Evolutionary conservation across 2,329 filamentous ascomycete species (phyloP), one percentile per base, ranked within the genome.

Genomic region (Penicillium freii): DNA sequence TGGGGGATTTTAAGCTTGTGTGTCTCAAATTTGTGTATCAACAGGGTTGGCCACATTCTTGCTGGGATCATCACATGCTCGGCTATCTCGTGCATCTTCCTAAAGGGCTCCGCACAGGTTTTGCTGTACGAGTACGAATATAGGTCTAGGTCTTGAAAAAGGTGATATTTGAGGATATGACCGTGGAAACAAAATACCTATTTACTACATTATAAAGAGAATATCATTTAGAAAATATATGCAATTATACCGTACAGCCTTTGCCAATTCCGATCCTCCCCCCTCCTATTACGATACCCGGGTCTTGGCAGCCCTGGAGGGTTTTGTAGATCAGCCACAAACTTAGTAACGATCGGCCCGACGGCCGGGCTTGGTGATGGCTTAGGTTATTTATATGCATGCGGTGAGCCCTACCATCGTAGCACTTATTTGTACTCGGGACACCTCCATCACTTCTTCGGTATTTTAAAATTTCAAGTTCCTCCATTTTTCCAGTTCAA

Each of bases 51-150:
- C 51, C 54, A 48, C 49, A 59, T 38, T 44, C 42, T 48, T 33
- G 13, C 39, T 56, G 34, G 38, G 39, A 45, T 57, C 58, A 68
- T 69, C 64, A 69, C 66, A 68, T 69, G 65, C 64, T 68, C 66
- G 62, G 65, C 60, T 64, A 64, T 63, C 59, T 61, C 47, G 49
- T 59, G 50, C 56, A 46, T 57, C 54, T 61, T 54, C n/a, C 15
- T 57, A 23, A 48, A 59, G 58, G 58, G 57, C 57, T 59, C 56
- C 58, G 61, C 57, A 58, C 39, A 50, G 50, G 45, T 40, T 9
- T 25, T 43, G 8, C 19, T 15, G 13, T 42, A 23, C 17, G 23
- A 44, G 42, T 29, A 44, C 23, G 23, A 44, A 17, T 7, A 44
- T 21, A 25, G 23, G 27, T 27, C 39, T 49, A 40, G 38, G 38